A percentile compares a stretch with the other conserved stretches of the same genome.
phyloP scores from a whole-genome alignment of 768 basidiomycete species.

The Paxillus involutus region DNA sequence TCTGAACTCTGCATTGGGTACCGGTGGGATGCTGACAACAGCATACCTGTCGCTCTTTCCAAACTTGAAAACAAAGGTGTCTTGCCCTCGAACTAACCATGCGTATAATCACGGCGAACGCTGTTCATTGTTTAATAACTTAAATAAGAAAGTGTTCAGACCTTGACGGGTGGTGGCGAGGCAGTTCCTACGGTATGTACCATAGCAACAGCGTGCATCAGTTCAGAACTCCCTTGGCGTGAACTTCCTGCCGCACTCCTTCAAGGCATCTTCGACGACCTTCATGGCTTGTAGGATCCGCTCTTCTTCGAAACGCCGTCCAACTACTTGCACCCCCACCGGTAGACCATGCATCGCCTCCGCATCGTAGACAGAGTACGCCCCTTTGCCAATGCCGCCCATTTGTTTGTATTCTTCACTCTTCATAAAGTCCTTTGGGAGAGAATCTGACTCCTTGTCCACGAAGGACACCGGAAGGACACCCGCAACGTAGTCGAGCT shows the following conservation, averaged over 20 bases:
- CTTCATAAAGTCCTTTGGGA: slow-evolving; percentile 31
- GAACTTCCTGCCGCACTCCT: slow-evolving; percentile 20
- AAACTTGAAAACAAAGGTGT: too few species aligned
- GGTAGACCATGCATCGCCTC: slow-evolving; percentile 68
- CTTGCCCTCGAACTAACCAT: too few species aligned
- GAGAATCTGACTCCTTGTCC: slow-evolving; percentile 39
- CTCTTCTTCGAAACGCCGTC: slow-evolving; percentile 67
- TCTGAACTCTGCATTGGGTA: too few species aligned
- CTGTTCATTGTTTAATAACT: too few species aligned
- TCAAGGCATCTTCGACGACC: slow-evolving; percentile 43
- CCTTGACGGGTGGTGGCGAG: too few species aligned
- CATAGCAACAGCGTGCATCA: too few species aligned
- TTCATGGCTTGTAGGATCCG: slow-evolving; percentile 71
- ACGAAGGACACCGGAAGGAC: slow-evolving; percentile 60
- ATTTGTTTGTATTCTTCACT: slow-evolving; percentile 28
- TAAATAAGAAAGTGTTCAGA: too few species aligned
- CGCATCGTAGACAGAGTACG: slow-evolving; percentile 56
- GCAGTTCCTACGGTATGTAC: too few species aligned
- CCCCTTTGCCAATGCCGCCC: slow-evolving; percentile 44
- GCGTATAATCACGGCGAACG: too few species aligned
- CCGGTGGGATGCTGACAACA: too few species aligned
- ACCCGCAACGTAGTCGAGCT: slow-evolving; percentile 59
- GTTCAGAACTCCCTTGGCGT: slow-evolving; percentile 22
- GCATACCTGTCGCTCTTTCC: too few species aligned
- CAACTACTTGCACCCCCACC: slow-evolving; percentile 64